These are phyloP conservation scores for Lipomyces mesembrius DNA, from an alignment of 805 yeast species.

Conservation along the genomic window DNA sequence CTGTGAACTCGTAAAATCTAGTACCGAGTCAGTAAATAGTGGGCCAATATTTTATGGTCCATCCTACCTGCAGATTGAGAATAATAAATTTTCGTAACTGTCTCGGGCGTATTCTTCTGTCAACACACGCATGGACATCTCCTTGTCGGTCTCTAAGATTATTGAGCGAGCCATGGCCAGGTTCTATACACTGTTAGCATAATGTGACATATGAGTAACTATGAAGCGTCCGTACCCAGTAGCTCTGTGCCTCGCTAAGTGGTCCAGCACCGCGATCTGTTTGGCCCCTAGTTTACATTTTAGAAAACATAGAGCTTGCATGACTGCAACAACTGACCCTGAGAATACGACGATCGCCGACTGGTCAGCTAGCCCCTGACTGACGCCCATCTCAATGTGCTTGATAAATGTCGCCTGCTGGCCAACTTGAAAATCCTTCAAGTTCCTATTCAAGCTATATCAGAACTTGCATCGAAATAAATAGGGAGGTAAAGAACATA, in stretches of 20 bases:
- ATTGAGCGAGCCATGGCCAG: conserved; percentile 20
- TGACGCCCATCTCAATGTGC: conserved; percentile 59
- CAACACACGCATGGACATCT: conserved; percentile 43
- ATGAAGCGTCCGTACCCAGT: conserved; percentile 54
- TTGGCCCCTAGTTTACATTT: conserved; percentile 53
- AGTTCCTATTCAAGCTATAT: conserved; percentile 24
- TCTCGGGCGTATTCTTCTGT: conserved; percentile 79
- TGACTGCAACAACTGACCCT: conserved; percentile 48
- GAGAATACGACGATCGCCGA: conserved; percentile 52
- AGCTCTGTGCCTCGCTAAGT: conserved; percentile 55
- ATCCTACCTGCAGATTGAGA: conserved; percentile 47
- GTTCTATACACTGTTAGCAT: conserved; percentile 4
- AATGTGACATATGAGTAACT: conserved; percentile 40
- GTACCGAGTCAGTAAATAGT: background rate
- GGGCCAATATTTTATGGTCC: background rate
- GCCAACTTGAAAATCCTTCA: conserved; percentile 69
- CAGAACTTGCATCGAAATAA: background rate
- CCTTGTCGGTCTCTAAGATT: conserved; percentile 16
- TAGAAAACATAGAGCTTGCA: background rate
- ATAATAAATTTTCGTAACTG: conserved; percentile 76
- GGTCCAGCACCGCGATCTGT: conserved; percentile 63
- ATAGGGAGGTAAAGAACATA: background rate
- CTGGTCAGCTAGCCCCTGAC: conserved; percentile 45
- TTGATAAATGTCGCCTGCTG: conserved; percentile 70
- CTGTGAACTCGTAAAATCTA: conserved; percentile 51